phyloP scores from a whole-genome alignment of 1,139 yeast species.

The Debaryomyces fabryi region DNA sequence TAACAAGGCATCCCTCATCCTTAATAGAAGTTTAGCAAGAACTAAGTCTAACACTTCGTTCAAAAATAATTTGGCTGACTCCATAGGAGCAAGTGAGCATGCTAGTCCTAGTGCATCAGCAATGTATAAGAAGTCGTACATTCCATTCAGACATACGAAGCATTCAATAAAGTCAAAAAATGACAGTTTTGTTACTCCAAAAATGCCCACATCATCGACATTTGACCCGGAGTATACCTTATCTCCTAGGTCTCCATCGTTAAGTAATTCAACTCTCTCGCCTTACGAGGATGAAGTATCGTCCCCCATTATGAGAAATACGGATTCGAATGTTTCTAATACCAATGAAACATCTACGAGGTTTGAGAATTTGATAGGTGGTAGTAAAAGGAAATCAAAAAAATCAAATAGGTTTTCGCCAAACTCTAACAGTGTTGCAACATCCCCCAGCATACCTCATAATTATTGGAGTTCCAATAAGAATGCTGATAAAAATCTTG shows the following conservation, averaged over 20 bases:
- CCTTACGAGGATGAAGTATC: constrained; percentile 12
- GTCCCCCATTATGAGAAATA: background rate
- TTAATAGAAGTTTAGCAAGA: constrained; percentile 74
- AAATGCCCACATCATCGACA: constrained; percentile 25
- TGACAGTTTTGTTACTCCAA: constrained; percentile 28
- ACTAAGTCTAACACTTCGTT: constrained; percentile 78
- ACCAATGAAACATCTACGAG: constrained; percentile 17
- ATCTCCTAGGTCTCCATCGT: constrained; percentile 10
- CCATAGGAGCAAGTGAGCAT: constrained; percentile 40
- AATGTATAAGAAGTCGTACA: constrained; percentile 38
- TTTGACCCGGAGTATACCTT: constrained; percentile 20
- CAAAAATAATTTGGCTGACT: constrained; percentile 70
- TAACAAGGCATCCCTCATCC: constrained; percentile 73
- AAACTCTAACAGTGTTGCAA: constrained; percentile 7
- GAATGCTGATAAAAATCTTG: constrained; percentile 2
- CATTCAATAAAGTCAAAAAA: constrained; percentile 19
- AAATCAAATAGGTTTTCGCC: constrained; percentile 20
- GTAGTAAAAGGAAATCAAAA: constrained; percentile 29
- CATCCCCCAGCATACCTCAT: constrained; percentile 11
- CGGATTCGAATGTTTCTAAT: background rate
- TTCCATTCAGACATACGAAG: constrained; percentile 47
- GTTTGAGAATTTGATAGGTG: constrained; percentile 35
- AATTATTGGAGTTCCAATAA: constrained; percentile 12
- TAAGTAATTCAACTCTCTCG: constrained; percentile 7
- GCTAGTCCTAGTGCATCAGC: constrained; percentile 21